Conservation (phyloP, 2,329 filamentous ascomycete genomes). For the Trichoderma atrobrunneum region DNA sequence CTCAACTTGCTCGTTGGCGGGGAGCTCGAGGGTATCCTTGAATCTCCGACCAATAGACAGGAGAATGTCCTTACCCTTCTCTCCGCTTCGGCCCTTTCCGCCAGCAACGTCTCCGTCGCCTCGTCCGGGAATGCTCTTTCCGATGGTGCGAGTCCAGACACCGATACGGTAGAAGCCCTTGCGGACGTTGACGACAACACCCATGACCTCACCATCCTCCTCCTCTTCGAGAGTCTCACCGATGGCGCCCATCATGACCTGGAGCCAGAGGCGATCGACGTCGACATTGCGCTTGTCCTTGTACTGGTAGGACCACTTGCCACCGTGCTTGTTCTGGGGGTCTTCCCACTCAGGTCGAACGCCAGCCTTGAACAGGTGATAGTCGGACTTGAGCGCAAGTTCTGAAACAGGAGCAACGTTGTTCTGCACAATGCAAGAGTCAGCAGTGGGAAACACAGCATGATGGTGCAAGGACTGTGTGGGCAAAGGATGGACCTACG, state of each 20-base stretch:
- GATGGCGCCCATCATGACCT: constrained; percentile 94
- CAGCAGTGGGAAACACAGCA: not conserved
- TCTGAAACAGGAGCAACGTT: constrained; percentile 97
- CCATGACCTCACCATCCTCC: constrained; percentile 96
- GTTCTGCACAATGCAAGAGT: constrained; percentile 61
- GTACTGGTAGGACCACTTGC: constrained; percentile 98
- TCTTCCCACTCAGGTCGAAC: constrained; percentile 99
- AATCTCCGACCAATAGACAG: constrained; percentile 82
- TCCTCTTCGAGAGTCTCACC: constrained; percentile 97
- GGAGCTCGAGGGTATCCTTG: constrained; percentile 86
- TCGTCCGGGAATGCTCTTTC: constrained; percentile 75
- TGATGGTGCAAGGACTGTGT: not conserved
- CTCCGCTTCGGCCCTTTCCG: constrained; percentile 71
- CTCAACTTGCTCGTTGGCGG: constrained; percentile 74
- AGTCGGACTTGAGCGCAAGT: constrained; percentile 95
- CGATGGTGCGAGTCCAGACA: constrained; percentile 93
- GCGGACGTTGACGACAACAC: constrained; percentile 97
- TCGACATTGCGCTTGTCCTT: constrained; percentile 90
- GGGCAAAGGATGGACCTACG: constrained; percentile 55
- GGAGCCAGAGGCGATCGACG: constrained; percentile 94
- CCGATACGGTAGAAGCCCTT: constrained; percentile 98
- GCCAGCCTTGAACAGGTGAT: constrained; percentile 98
- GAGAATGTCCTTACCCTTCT: constrained; percentile 84
- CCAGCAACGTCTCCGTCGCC: constrained; percentile 70
- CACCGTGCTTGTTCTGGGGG: constrained; percentile 96